Evolutionary conservation across 2,329 filamentous ascomycete species (phyloP).

Genomic region (Cytospora piceicola): DNA sequence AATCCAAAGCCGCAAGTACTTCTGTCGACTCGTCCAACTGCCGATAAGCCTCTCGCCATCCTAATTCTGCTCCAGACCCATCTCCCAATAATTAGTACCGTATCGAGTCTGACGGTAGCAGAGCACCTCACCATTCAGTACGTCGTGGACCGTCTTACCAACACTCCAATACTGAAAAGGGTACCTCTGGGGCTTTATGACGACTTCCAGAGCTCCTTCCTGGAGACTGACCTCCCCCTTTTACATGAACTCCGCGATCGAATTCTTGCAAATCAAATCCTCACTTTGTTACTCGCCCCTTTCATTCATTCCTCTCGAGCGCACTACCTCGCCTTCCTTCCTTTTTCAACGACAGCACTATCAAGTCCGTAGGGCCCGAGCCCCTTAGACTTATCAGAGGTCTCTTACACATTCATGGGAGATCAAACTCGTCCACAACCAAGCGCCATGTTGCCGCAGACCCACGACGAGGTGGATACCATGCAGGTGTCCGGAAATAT

Average conservation of each 20-base stretch:
- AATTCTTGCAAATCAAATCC: too few species aligned
- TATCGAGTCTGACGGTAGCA: not conserved
- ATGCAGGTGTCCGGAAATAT: not conserved
- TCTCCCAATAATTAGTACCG: not conserved
- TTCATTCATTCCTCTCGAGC: not conserved
- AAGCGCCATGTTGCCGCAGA: not conserved
- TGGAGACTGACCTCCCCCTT: not conserved
- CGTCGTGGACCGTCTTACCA: not conserved
- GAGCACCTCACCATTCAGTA: not conserved
- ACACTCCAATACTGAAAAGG: not conserved
- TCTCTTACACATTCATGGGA: not conserved
- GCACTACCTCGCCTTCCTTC: not conserved
- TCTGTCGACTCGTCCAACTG: not conserved
- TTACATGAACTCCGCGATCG: too few species aligned
- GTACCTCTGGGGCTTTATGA: not conserved
- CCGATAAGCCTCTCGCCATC: not conserved
- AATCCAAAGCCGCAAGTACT: not conserved
- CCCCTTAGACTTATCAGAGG: too few species aligned
- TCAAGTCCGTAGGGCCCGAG: not conserved
- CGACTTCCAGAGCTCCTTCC: not conserved
- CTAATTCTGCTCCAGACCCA: not conserved
- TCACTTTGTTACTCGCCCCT: not conserved
- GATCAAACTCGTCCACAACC: not conserved
- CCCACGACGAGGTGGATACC: not conserved
- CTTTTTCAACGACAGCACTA: not conserved